A percentile compares a stretch with the other conserved stretches of the same genome.
phyloP scores from a whole-genome alignment of 192 early-diverging fungal genomes.

The Obelidium mucronatum region DNA sequence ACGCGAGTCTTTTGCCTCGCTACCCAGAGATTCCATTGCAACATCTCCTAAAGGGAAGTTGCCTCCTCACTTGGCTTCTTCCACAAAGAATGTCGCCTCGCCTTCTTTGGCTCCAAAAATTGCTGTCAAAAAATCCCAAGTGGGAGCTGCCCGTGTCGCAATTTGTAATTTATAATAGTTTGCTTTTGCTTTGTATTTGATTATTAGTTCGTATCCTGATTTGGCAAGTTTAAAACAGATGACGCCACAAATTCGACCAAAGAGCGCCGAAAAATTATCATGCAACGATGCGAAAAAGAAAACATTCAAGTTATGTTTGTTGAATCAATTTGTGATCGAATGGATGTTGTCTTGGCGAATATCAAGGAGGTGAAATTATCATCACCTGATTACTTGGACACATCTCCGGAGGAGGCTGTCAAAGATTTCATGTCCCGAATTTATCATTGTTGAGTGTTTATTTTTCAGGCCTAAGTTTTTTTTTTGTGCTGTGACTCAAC shows the following conservation, averaged over 20 bases:
- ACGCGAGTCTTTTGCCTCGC: background rate
- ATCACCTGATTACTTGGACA: constrained; percentile 89
- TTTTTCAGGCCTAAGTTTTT: background rate
- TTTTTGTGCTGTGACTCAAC: background rate
- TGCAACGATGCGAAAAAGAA: constrained; percentile 72
- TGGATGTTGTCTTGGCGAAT: constrained; percentile 86
- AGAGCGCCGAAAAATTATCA: constrained; percentile 76
- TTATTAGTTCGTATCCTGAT: background rate
- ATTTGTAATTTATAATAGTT: constrained; percentile 33
- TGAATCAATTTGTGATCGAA: constrained; percentile 93
- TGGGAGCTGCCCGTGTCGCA: constrained; percentile 21
- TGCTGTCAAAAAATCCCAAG: constrained; percentile 38
- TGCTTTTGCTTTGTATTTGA: background rate
- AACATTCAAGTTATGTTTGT: constrained; percentile 95
- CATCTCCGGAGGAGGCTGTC: constrained; percentile 81
- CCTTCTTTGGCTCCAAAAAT: constrained; percentile 30
- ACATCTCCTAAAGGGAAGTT: background rate
- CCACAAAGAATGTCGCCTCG: constrained; percentile 8
- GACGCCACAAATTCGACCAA: constrained; percentile 98
- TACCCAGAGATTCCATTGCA: background rate
- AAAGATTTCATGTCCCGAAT: constrained; percentile 93
- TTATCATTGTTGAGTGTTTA: constrained; percentile 72
- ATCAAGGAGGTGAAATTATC: constrained; percentile 92
- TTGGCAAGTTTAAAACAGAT: constrained; percentile 43
- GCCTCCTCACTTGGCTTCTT: background rate